Base-by-base conservation (phyloP, 305 asterid genomes). In the Plantago lanceolata region DNA sequence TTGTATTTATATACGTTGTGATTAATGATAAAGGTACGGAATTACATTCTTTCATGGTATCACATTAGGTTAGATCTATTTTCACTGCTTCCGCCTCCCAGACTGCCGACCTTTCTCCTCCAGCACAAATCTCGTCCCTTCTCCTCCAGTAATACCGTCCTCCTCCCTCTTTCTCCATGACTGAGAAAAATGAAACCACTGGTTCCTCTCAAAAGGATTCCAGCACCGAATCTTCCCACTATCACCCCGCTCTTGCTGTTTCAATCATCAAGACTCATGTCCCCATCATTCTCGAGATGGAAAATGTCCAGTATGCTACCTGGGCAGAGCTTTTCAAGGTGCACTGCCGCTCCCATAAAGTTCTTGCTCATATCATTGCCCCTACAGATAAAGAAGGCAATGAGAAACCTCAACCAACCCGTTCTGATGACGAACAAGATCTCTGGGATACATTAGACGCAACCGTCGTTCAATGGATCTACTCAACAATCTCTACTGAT, bases 231-330 rank as follows among this genome's bases (percentile, higher is more conserved):
- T n/a, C n/a, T n/a, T n/a, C n/a, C n/a, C n/a, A n/a, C n/a, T n/a
- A n/a, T n/a, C 70, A 65, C 26, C 70, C 62, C 12, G 54, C 63
- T 16, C 62, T 55, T 40, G 53, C 20, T 2, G 70, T 65, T n/a
- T 49, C 40, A 3, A 65, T 33, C 40, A 65, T 65, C 9, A 65
- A 55, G 8, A 54, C 11, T 7, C 29, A 53, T 15, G 21, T 53
- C 52, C 69, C 49, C 26, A 65, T 65, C 49, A 52, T 52, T 19
- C 63, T 65, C 8, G 53, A 65, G 19, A 40, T 54, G 53, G 70
- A 65, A 13, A 55, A 65, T 8, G 70, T 14, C 13, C 44, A 35
- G 5, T 35, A 65, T 26, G 21, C 37, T 0, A 28, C 31, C 5
- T 65, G 63, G 55, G 70, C 43, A 5, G 53, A 65, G 37, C 15